These are phyloP conservation scores for Talaromyces islandicus DNA, from an alignment of 2,329 filamentous ascomycete genomes.

Conservation along the genomic window DNA sequence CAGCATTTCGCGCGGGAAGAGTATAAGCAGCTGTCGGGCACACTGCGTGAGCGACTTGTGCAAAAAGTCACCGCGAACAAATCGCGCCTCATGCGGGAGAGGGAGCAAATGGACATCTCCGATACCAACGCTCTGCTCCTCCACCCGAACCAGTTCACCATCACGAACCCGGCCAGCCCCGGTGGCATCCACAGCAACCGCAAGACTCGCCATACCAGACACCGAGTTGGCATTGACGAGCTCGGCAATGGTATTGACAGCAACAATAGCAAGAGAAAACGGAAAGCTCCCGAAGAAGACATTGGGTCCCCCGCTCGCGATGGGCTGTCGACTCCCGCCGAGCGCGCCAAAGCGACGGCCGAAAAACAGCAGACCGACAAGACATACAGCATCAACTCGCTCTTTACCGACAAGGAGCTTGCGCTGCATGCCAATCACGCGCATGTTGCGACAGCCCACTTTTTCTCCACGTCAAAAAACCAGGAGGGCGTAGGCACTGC, in stretches of 20 bases:
- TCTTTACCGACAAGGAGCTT: slow-evolving; percentile 64
- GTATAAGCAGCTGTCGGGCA: slow-evolving; percentile 52
- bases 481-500: slow-evolving; percentile 32
- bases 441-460: slow-evolving; percentile 52
- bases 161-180: slow-evolving; percentile 58
- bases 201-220: slow-evolving; percentile 58
- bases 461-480: slow-evolving; percentile 52
- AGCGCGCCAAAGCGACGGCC: slow-evolving; percentile 48
- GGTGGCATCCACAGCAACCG: slow-evolving; percentile 55
- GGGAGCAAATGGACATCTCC: slow-evolving; percentile 61
- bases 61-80: slow-evolving; percentile 53
- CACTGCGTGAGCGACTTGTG: slow-evolving; percentile 56
- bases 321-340: slow-evolving; percentile 43
- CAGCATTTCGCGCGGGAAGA: slow-evolving; percentile 59
- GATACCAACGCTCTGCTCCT: slow-evolving; percentile 61
- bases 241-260: slow-evolving; percentile 43
- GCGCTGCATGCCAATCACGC: slow-evolving; percentile 57
- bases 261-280: slow-evolving; percentile 51
- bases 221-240: slow-evolving; percentile 50
- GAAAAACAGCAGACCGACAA: slow-evolving; percentile 54
- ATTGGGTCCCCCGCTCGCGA: slow-evolving; percentile 52
- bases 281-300: slow-evolving; percentile 52
- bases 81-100: slow-evolving; percentile 55
- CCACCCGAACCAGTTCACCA: slow-evolving; percentile 61
- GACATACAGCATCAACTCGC: slow-evolving; percentile 56